A percentile compares a stretch with the other conserved stretches of the same genome.
Conservation (phyloP, 2,329 filamentous ascomycete genomes). For the Pseudogymnoascus sp. region DNA sequence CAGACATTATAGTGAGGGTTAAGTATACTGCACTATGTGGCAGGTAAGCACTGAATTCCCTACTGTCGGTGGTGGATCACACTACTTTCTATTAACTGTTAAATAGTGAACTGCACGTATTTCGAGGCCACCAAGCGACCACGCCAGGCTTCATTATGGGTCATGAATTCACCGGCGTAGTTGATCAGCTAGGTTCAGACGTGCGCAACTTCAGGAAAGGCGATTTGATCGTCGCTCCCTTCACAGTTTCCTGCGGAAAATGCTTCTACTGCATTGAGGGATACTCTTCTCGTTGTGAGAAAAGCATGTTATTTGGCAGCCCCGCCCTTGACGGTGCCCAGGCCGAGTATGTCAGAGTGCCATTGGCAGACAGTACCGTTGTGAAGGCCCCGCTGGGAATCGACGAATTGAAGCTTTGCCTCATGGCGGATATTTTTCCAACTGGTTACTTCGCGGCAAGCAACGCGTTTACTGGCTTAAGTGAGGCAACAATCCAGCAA, state of each 20-base stretch:
- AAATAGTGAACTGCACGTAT: constrained; percentile 69
- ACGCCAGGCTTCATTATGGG: constrained; percentile 57
- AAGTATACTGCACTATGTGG: constrained; percentile 74
- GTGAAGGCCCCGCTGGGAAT: constrained; percentile 64
- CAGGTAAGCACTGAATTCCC: constrained; percentile 8
- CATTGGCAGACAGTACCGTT: constrained; percentile 67
- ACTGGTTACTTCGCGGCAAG: constrained; percentile 55
- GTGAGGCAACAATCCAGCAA: constrained; percentile 28
- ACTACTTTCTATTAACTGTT: neutral
- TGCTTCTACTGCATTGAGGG: constrained; percentile 41
- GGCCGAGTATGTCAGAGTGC: constrained; percentile 71
- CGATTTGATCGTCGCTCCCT: constrained; percentile 40
- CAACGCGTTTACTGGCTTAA: constrained; percentile 47
- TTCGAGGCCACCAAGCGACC: constrained; percentile 66
- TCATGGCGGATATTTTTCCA: constrained; percentile 46
- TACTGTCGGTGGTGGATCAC: neutral
- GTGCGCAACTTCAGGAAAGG: constrained; percentile 52
- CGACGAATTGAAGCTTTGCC: constrained; percentile 50
- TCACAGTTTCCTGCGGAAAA: constrained; percentile 39
- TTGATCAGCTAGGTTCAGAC: constrained; percentile 54
- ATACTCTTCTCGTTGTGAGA: constrained; percentile 40
- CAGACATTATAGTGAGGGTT: constrained; percentile 74
- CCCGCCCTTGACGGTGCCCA: constrained; percentile 65
- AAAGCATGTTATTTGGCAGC: constrained; percentile 39
- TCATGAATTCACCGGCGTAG: constrained; percentile 74